Percentiles rank a stretch among this genome's conserved stretches.
phyloP scores from a whole-genome alignment of 371 early-diverging fungal species.

The Nematocida minor region DNA sequence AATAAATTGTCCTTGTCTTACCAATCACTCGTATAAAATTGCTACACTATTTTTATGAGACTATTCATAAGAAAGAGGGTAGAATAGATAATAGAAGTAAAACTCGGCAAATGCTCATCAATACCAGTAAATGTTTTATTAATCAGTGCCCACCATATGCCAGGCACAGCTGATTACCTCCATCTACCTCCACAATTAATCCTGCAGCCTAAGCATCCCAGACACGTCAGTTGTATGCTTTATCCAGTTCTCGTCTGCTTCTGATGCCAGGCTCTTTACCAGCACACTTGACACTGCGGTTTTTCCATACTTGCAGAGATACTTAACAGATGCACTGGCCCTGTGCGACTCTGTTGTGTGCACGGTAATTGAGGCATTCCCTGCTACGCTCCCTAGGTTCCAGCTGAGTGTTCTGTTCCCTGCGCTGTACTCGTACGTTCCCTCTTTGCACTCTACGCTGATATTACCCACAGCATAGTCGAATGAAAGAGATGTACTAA shows the following conservation, averaged over 20 bases:
- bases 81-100: no score
- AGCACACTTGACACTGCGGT: slow-evolving; percentile 25
- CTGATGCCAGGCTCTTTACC: slow-evolving; percentile 37
- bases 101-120: no score
- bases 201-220: slow-evolving; percentile 8
- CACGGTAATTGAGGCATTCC: slow-evolving; percentile 13
- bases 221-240: slow-evolving; percentile 40
- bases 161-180: no score
- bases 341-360: slow-evolving; percentile 35
- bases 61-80: no score
- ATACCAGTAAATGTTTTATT: no score
- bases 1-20: no score
- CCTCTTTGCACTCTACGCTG: slow-evolving; percentile 47
- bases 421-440: slow-evolving; percentile 12
- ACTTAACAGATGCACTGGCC: not conserved
- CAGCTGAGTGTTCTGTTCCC: slow-evolving; percentile 2
- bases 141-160: no score
- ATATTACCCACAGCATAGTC: slow-evolving; percentile 21
- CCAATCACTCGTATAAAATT: no score
- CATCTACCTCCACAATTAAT: no score
- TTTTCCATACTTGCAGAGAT: slow-evolving; percentile 15
- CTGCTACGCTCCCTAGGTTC: not conserved
- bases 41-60: no score
- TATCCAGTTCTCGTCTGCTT: slow-evolving; percentile 53
- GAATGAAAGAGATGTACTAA: slow-evolving; percentile 16